Conservation (phyloP, 768 basidiomycete genomes). For the Pleurotus djamor region DNA sequence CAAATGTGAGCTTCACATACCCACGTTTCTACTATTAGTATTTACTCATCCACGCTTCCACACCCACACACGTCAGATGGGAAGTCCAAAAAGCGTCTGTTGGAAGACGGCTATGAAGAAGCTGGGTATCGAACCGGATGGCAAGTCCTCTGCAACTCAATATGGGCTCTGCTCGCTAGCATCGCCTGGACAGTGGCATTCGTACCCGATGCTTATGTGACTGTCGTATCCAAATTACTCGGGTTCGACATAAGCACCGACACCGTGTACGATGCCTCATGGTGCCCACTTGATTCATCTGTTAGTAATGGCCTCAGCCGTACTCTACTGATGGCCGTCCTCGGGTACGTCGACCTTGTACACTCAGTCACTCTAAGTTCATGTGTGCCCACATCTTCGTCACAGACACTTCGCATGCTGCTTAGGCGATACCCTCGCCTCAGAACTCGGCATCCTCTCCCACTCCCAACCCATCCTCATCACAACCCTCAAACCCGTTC, state of each 20-base stretch:
- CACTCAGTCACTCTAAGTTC: constrained; percentile 13
- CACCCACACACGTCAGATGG: constrained; percentile 46
- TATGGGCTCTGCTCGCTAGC: constrained; percentile 57
- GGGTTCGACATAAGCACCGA: constrained; percentile 17
- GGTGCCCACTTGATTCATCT: constrained; percentile 60
- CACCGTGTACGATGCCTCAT: constrained; percentile 25
- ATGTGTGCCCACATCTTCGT: neutral
- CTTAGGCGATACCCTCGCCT: constrained; percentile 90
- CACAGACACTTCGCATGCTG: constrained; percentile 84
- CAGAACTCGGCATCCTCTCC: constrained; percentile 89
- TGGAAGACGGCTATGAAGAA: constrained; percentile 79
- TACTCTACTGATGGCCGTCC: constrained; percentile 54
- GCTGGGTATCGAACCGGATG: constrained; percentile 73
- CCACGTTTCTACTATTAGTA: no score
- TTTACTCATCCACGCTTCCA: neutral
- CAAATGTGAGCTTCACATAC: constrained; percentile 49
- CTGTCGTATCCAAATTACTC: constrained; percentile 20
- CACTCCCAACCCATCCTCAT: constrained; percentile 66
- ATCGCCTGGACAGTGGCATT: constrained; percentile 65
- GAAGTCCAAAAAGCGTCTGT: constrained; percentile 65
- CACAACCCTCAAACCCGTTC: constrained; percentile 73
- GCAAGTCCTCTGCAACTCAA: constrained; percentile 85
- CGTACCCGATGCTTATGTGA: constrained; percentile 38
- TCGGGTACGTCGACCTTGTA: constrained; percentile 46
- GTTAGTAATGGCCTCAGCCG: constrained; percentile 55